Evolutionary conservation across 768 basidiomycete species (phyloP), one percentile per base, ranked within the genome.

Genomic region (Agaricus blazei): DNA sequence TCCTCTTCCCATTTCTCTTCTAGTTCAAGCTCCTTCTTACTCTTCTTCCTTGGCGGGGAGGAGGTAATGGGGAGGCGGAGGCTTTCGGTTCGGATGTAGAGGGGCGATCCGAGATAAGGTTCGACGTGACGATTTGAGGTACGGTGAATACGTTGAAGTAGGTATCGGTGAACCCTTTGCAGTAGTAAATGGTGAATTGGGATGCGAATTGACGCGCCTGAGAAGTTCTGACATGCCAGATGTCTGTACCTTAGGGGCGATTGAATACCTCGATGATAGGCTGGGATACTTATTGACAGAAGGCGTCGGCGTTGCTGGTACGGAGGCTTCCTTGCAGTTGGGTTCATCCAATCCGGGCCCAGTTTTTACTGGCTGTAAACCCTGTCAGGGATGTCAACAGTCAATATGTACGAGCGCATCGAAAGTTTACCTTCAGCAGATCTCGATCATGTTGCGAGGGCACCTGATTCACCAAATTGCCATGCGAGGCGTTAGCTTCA

Each of bases 1-100:
- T 92, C 88, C 66, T 88, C 82, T 64, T 90, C 88, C 79, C 90
- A 90, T 62, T 77, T 79, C 66, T 91, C 89, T 68, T 91, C 89
- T 63, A 80, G 69, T 63, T 84, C 80, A 24, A 87, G 68, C 68
- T 88, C 82, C 66, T 90, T 91, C 75, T 90, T 90, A 50, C 82
- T 84, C 74, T 91, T 91, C 70, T 84, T 88, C 59, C 77, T 81
- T 44, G 84, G 83, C 4, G 87, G 87, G 83, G 83, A 3, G 82
- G 81, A 0, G 89, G 89, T 2, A 74, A 76, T 0, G 87, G 85
- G 87, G 88, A 0, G 89, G 88, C 0, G 89, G 89, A 1, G 86
- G 81, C 12, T 81, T 78, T 47, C 88, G 74, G 65, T 88, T 87
- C 8, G 83, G 81, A 62, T 91, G 89, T 26, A 92, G 73, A 3